Percentiles rank a stretch among this genome's conserved stretches.
phyloP scores from a whole-genome alignment of 2,329 filamentous ascomycete genomes.

The Cephalotrichum gorgonifer region DNA sequence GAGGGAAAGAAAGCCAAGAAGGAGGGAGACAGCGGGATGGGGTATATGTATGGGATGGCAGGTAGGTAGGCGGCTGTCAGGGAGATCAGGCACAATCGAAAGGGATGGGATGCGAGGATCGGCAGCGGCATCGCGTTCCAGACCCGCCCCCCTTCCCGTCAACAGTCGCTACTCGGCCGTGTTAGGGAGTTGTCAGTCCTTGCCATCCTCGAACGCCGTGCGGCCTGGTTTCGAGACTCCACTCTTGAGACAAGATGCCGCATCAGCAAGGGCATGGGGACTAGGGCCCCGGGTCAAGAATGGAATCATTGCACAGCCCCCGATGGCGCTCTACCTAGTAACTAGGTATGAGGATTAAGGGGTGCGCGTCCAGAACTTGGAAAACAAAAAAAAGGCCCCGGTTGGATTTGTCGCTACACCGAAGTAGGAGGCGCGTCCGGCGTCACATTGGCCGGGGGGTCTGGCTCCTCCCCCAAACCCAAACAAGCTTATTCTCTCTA shows the following conservation, averaged over 20 bases:
- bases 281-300: too few species aligned
- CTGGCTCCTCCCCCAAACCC: too few species aligned
- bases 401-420: too few species aligned
- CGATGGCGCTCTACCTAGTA: too few species aligned
- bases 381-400: too few species aligned
- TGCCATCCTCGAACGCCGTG: neutral
- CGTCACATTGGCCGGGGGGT: too few species aligned
- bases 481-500: too few species aligned
- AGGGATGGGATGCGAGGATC: neutral
- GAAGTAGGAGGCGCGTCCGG: too few species aligned
- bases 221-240: neutral
- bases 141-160: neutral
- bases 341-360: too few species aligned
- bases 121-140: neutral
- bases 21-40: neutral
- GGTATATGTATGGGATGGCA: constrained; percentile 6
- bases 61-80: neutral
- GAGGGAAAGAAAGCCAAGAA: neutral
- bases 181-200: neutral
- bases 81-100: neutral
- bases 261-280: neutral
- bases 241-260: neutral
- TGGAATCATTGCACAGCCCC: too few species aligned
- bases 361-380: too few species aligned
- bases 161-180: neutral